Percentiles rank a stretch among this genome's conserved stretches.
phyloP scores from a whole-genome alignment of 2,329 filamentous ascomycete genomes.

The Aspergillus neoniger region DNA sequence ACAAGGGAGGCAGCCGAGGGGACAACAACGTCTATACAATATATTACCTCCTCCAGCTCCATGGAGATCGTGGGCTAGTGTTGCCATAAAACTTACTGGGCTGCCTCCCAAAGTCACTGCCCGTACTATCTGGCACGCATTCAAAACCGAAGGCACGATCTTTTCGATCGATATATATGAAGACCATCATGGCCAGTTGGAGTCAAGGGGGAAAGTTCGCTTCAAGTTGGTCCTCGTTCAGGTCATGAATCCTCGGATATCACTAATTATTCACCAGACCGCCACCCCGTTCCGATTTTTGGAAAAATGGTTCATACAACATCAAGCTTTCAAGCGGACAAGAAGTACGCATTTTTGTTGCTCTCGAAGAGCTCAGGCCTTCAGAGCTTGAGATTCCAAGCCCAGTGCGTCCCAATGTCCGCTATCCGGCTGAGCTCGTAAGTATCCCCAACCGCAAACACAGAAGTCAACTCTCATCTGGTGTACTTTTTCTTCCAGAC shows the following conservation, averaged over 20 bases:
- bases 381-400: slow-evolving; percentile 32
- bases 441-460: slow-evolving; percentile 15
- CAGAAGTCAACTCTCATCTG: not conserved
- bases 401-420: slow-evolving; percentile 34
- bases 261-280: slow-evolving; percentile 40
- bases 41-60: slow-evolving; percentile 7
- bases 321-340: slow-evolving; percentile 32
- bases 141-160: slow-evolving; percentile 57
- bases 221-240: slow-evolving; percentile 49
- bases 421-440: slow-evolving; percentile 42
- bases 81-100: slow-evolving; percentile 38
- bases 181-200: slow-evolving; percentile 40
- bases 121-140: slow-evolving; percentile 52
- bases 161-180: slow-evolving; percentile 60
- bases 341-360: slow-evolving; percentile 22
- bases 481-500: slow-evolving; percentile 30
- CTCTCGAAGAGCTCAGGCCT: slow-evolving; percentile 25
- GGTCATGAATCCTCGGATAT: not conserved
- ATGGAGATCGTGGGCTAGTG: slow-evolving; percentile 45
- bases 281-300: slow-evolving; percentile 56
- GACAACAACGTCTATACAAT: not conserved
- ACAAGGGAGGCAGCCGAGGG: not conserved
- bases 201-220: slow-evolving; percentile 51
- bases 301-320: slow-evolving; percentile 39
- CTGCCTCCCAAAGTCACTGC: slow-evolving; percentile 41